Evolutionary conservation across 345 rosid genomes (phyloP).

Genomic region (Pistacia integerrima): DNA sequence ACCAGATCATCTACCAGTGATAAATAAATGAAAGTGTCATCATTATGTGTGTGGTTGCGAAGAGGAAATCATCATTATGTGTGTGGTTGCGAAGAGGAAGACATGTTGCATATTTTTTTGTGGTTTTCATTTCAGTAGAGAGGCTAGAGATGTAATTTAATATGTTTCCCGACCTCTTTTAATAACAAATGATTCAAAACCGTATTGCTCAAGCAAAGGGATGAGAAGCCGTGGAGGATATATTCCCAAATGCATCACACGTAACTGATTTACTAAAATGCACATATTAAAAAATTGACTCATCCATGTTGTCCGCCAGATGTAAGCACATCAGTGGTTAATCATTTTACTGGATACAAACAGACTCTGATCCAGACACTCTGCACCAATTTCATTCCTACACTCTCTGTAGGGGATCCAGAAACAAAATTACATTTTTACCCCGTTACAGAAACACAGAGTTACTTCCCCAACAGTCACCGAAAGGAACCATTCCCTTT

Average conservation of each 20-base stretch:
- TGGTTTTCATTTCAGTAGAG: neutral
- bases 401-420: neutral
- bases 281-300: neutral
- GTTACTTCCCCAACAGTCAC: neutral
- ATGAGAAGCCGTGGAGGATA: too few relatives aligned
- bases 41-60: too few relatives aligned
- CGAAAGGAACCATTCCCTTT: slow-evolving; percentile 23
- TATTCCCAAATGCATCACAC: too few relatives aligned
- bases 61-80: too few relatives aligned
- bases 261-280: too few relatives aligned
- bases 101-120: too few relatives aligned
- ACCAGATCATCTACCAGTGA: slow-evolving; percentile 32
- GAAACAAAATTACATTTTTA: neutral
- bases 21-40: neutral
- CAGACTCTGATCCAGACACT: neutral
- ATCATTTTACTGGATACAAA: neutral
- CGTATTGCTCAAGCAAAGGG: too few relatives aligned
- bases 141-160: neutral
- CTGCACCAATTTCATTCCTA: neutral
- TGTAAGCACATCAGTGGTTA: neutral
- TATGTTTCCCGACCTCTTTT: too few relatives aligned
- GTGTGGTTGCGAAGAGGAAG: too few relatives aligned
- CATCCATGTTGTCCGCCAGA: neutral
- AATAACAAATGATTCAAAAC: too few relatives aligned
- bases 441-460: neutral